phyloP scores from a whole-genome alignment of 2,329 filamentous ascomycete genomes.

The Colletotrichum chrysophilum region DNA sequence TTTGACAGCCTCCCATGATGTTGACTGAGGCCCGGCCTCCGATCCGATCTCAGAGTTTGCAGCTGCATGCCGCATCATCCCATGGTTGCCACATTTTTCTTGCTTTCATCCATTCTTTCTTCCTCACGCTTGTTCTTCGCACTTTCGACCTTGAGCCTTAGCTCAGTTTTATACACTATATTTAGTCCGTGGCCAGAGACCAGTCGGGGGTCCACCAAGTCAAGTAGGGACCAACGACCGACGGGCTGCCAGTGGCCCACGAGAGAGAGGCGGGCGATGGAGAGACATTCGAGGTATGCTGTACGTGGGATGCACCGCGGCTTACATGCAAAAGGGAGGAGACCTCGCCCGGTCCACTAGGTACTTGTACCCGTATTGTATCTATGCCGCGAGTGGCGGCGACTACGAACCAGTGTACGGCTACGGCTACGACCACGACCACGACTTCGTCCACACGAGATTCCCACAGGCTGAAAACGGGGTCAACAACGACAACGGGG shows the following conservation, averaged over 20 bases:
- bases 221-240: neutral
- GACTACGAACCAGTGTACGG: neutral
- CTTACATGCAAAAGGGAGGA: constrained; percentile 5
- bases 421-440: neutral
- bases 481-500: constrained; percentile 8
- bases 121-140: neutral
- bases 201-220: neutral
- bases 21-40: neutral
- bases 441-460: constrained; percentile 5
- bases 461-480: constrained; percentile 14
- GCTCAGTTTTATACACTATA: constrained; percentile 7
- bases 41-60: neutral
- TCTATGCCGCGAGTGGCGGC: neutral
- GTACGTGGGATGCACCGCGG: constrained; percentile 12
- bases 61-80: neutral
- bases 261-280: neutral
- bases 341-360: neutral
- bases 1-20: neutral
- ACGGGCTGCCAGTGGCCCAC: constrained; percentile 4
- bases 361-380: neutral
- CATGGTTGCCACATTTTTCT: neutral
- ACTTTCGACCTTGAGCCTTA: neutral
- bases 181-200: constrained; percentile 7
- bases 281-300: constrained; percentile 14
- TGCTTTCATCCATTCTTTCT: constrained; percentile 1